Evolutionary conservation across 257 asterid genomes (phyloP), one percentile per base, ranked within the genome.

Genomic region (Cinchona pubescens): DNA sequence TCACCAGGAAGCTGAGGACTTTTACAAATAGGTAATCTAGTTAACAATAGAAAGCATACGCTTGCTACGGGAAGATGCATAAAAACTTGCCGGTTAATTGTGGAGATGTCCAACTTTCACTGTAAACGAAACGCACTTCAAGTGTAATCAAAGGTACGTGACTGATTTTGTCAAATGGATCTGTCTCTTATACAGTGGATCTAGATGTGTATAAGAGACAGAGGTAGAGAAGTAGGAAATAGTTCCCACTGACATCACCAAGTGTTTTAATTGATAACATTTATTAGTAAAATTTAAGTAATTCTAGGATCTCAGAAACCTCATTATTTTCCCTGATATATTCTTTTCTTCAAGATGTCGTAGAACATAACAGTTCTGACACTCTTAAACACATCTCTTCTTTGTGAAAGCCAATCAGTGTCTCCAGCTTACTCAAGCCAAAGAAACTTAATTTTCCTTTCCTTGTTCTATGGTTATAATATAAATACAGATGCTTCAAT

Each of bases 361-460:
- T 29, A 60, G 66, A 60, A 29, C 30, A 4, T 25, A n/a, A 29
- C 66, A 60, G 5, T 16, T 30, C 40, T 29, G 66, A 13, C 34
- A 60, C 0, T 60, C 23, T 15, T 29, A 1, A 16, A 5, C 7
- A 13, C n/a, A 29, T 15, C 38, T 0, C 1, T 0, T 29, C 3
- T 2, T 4, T 3, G 66, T 60, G 0, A 30, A 29, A 29, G 9
- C 23, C 19, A 4, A 30, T 23, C 16, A 60, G 10, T 4, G 66
- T 60, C 66, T 60, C 66, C 66, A 60, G 23, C 21, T 60, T 60
- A 60, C 38, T 60, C 38, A 60, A 29, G 9, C 66, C 66, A 29
- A 6, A 7, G 0, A 16, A 21, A 25, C 38, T 2, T 60, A 60
- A 29, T 2, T 27, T 13, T 60, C 3, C 66, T 11, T 4, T 29